Conservation (phyloP, 352 stramenopile species). For the Halophytophthora polymorphica region DNA sequence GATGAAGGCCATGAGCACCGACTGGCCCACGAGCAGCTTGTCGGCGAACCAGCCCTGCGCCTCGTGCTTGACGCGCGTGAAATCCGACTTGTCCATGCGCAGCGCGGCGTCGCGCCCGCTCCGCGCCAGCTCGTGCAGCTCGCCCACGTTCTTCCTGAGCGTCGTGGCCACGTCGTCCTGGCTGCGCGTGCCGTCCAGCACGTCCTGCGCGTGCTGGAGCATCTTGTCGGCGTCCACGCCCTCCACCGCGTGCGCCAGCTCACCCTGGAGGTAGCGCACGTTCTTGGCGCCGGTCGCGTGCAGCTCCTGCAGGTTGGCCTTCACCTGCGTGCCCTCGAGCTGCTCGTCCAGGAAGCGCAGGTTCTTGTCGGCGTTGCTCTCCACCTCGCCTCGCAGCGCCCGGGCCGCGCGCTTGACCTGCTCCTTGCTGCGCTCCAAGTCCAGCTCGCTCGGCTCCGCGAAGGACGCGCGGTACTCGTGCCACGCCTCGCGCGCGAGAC, state of each 20-base stretch:
- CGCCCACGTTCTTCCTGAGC: conserved; percentile 64
- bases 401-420: conserved; percentile 49
- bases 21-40: conserved; percentile 81
- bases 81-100: conserved; percentile 52
- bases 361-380: conserved; percentile 54
- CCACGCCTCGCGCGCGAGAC: conserved; percentile 63
- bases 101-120: conserved; percentile 55
- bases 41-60: conserved; percentile 79
- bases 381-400: conserved; percentile 51
- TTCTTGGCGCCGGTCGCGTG: conserved; percentile 46
- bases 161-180: conserved; percentile 68
- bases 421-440: conserved; percentile 63
- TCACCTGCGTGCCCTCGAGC: conserved; percentile 62
- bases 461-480: conserved; percentile 72
- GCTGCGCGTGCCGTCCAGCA: conserved; percentile 63
- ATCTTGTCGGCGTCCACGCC: conserved; percentile 63
- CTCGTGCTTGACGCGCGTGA: conserved; percentile 57
- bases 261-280: conserved; percentile 49
- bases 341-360: conserved; percentile 55
- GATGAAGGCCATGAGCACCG: conserved; percentile 81
- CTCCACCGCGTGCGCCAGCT: conserved; percentile 49
- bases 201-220: conserved; percentile 46
- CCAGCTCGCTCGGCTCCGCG: conserved; percentile 41
- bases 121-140: conserved; percentile 64
- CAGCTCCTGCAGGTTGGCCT: conserved; percentile 56